A percentile compares a stretch with the other conserved stretches of the same genome.
phyloP scores from a whole-genome alignment of 2,329 filamentous ascomycete species.

The Exserohilum turcica region DNA sequence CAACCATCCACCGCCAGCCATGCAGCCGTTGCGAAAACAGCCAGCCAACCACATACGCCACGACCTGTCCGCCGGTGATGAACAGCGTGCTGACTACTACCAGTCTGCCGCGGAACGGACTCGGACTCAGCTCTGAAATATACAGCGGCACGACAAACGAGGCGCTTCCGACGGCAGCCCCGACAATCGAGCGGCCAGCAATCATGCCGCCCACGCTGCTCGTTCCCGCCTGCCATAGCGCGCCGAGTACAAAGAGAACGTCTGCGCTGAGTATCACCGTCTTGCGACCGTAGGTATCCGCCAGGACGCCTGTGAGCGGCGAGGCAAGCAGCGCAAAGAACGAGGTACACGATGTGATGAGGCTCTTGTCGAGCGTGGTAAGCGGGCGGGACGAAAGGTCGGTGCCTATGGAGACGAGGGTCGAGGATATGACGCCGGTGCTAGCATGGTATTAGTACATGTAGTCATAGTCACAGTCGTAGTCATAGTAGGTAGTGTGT shows the following conservation, averaged over 20 bases:
- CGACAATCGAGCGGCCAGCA: slow-evolving; percentile 69
- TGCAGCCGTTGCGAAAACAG: slow-evolving; percentile 60
- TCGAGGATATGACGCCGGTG: slow-evolving; percentile 66
- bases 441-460: slow-evolving; percentile 29
- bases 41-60: slow-evolving; percentile 87
- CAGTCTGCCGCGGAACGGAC: slow-evolving; percentile 74
- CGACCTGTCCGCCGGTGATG: slow-evolving; percentile 84
- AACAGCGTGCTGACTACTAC: slow-evolving; percentile 83
- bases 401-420: slow-evolving; percentile 60
- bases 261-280: slow-evolving; percentile 72
- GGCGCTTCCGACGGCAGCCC: slow-evolving; percentile 73
- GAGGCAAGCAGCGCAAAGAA: slow-evolving; percentile 63
- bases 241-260: slow-evolving; percentile 70
- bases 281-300: slow-evolving; percentile 82
- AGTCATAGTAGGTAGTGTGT: too few relatives aligned
- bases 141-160: slow-evolving; percentile 79
- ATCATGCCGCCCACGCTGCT: slow-evolving; percentile 68
- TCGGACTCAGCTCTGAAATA: slow-evolving; percentile 83
- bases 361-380: slow-evolving; percentile 62
- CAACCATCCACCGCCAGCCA: slow-evolving; percentile 93
- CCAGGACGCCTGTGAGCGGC: slow-evolving; percentile 59
- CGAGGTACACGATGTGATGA: slow-evolving; percentile 64
- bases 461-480: too few relatives aligned
- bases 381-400: slow-evolving; percentile 57
- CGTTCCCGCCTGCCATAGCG: slow-evolving; percentile 66